Evolutionary conservation across 352 stramenopile species (phyloP).

Genomic region (Globisporangium abappressorium): DNA sequence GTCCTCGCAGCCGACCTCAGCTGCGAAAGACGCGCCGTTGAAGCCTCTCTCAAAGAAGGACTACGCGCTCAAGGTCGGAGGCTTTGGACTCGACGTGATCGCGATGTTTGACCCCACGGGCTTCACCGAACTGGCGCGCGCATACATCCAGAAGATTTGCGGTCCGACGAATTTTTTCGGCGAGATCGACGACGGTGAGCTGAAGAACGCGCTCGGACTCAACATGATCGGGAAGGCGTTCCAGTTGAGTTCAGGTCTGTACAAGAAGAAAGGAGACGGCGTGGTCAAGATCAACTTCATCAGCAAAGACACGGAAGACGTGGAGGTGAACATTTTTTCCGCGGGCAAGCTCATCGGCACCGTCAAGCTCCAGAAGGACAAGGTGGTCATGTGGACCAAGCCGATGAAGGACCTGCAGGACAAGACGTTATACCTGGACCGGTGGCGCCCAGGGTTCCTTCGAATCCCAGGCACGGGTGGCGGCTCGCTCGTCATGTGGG

Average conservation of each 20-base stretch:
- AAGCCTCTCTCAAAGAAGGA: slow-evolving; percentile 14
- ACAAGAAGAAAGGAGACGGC: too few species aligned
- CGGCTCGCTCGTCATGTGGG: slow-evolving; percentile 60
- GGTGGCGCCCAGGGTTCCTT: slow-evolving; percentile 54
- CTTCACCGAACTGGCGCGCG: slow-evolving; percentile 29
- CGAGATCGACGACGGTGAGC: slow-evolving; percentile 40
- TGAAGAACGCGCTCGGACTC: slow-evolving; percentile 38
- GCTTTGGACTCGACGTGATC: slow-evolving; percentile 28
- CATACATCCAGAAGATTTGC: slow-evolving; percentile 44
- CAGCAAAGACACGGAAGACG: too few species aligned
- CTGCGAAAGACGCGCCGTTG: too few species aligned
- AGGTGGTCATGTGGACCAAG: too few species aligned
- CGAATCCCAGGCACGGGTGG: slow-evolving; percentile 52
- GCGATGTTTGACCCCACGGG: slow-evolving; percentile 35
- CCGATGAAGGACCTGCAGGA: slow-evolving; percentile 32
- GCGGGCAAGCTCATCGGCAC: too few species aligned
- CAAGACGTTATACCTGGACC: slow-evolving; percentile 71
- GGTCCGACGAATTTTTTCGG: slow-evolving; percentile 33
- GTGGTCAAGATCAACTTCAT: too few species aligned
- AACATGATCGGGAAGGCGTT: slow-evolving; percentile 42
- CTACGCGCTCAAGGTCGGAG: slow-evolving; percentile 28
- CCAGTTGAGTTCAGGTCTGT: too few species aligned
- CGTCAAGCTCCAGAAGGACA: too few species aligned
- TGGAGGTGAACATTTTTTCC: too few species aligned
- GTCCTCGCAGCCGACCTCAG: slow-evolving; percentile 14